phyloP scores from a whole-genome alignment of 2,329 filamentous ascomycete genomes.

The Claviceps sorghi region DNA sequence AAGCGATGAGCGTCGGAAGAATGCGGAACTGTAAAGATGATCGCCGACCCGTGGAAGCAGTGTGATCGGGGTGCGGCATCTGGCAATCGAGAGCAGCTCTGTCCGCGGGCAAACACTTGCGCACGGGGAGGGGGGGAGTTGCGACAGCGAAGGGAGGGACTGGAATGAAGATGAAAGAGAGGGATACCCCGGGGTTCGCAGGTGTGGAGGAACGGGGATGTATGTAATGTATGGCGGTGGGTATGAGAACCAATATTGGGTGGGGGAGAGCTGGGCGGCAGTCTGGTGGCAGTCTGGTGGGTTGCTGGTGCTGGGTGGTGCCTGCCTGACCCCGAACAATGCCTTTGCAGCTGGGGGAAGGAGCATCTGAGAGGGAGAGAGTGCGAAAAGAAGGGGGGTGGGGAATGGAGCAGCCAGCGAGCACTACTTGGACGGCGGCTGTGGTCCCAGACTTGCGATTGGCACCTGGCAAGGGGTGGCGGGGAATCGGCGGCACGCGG shows the following conservation, averaged over 20 bases:
- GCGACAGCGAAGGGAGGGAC: constrained; percentile 19
- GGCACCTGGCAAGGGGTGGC: neutral
- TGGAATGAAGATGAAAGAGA: constrained; percentile 15
- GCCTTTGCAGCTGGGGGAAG: neutral
- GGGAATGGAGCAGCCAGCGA: neutral
- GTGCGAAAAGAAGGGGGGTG: neutral
- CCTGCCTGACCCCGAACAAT: neutral
- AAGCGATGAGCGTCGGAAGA: neutral
- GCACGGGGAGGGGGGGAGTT: constrained; percentile 11
- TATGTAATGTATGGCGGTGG: constrained; percentile 10
- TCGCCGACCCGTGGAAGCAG: constrained; percentile 4
- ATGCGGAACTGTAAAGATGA: neutral
- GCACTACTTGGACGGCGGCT: neutral
- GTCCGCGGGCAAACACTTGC: constrained; percentile 4
- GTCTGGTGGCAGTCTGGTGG: neutral
- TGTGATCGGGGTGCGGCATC: neutral
- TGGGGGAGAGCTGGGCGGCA: neutral
- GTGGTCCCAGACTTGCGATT: neutral
- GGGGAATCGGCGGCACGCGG: neutral
- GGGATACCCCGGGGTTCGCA: constrained; percentile 10
- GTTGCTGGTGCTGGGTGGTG: neutral
- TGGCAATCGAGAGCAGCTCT: constrained; percentile 2
- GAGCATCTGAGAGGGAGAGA: neutral
- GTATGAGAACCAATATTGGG: neutral
- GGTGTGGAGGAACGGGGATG: constrained; percentile 5